These are phyloP conservation scores for Ammopiptanthus mongolicus DNA, from an alignment of 306 rosid genomes.

Conservation along the genomic window DNA sequence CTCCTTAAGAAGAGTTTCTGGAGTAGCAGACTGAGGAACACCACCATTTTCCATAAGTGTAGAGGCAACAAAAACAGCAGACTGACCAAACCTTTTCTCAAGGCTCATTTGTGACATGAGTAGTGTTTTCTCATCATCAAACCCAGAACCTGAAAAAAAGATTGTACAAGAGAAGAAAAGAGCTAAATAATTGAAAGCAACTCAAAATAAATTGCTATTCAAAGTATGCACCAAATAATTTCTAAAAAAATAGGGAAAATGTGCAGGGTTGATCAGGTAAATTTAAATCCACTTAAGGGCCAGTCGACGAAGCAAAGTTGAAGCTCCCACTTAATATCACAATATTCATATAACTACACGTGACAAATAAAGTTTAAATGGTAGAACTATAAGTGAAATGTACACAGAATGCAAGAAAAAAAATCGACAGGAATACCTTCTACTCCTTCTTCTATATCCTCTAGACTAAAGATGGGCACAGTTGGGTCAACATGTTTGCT, in stretches of 20 bases:
- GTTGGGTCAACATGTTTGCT: conserved; percentile 70
- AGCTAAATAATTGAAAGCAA: neutral
- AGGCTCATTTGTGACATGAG: conserved; percentile 91
- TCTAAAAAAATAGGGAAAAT: neutral
- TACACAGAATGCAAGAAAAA: neutral
- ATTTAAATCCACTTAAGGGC: neutral
- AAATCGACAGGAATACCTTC: conserved; percentile 48
- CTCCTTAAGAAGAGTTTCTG: conserved; percentile 90
- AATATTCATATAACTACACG: neutral
- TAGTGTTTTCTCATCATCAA: conserved; percentile 77
- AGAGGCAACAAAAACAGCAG: conserved; percentile 87
- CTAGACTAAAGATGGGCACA: conserved; percentile 73
- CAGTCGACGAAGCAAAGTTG: neutral
- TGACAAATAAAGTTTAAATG: neutral
- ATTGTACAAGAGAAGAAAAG: neutral
- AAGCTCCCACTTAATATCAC: neutral
- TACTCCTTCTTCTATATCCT: conserved; percentile 85
- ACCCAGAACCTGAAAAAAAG: conserved; percentile 59
- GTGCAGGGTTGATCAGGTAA: neutral
- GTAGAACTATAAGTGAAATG: neutral
- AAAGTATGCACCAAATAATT: neutral
- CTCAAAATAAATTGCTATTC: neutral
- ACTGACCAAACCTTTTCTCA: conserved; percentile 86
- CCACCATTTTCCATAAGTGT: conserved; percentile 96
- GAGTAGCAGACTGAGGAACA: conserved; percentile 91